Evolutionary conservation across 192 early-diverging fungal genomes (phyloP).

Genomic region (Umbelopsis ramanniana): DNA sequence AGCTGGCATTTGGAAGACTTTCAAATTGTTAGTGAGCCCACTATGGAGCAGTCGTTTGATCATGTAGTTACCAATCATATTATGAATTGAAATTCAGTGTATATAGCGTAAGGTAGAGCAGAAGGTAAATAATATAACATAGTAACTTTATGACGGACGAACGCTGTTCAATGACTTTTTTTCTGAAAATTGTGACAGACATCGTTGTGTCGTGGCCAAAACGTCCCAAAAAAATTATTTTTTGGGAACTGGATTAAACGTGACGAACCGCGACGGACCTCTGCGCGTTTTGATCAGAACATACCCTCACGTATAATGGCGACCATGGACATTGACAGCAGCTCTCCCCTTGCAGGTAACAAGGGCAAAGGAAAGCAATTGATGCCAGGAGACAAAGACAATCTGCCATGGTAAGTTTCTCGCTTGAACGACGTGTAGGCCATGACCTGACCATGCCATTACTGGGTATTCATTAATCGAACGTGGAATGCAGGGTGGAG

Average conservation of each 20-base stretch:
- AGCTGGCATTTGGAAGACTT: slow-evolving; percentile 10
- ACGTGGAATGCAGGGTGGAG: slow-evolving; percentile 79
- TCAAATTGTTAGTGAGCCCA: background rate
- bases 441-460: background rate
- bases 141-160: no score
- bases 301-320: background rate
- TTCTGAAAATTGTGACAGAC: no score
- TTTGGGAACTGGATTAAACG: background rate
- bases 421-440: background rate
- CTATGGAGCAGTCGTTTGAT: background rate
- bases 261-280: background rate
- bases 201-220: no score
- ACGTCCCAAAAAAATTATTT: background rate
- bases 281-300: background rate
- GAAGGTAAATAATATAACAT: no score
- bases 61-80: background rate
- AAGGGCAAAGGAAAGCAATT: slow-evolving; percentile 41
- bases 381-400: slow-evolving; percentile 18
- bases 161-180: no score
- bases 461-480: background rate
- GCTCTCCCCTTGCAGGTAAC: background rate
- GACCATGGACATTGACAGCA: slow-evolving; percentile 15
- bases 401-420: slow-evolving; percentile 36
- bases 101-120: background rate
- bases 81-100: background rate